These are phyloP conservation scores for Kurtzmaniella fragi DNA, from an alignment of 805 yeast species.

Conservation along the genomic window DNA sequence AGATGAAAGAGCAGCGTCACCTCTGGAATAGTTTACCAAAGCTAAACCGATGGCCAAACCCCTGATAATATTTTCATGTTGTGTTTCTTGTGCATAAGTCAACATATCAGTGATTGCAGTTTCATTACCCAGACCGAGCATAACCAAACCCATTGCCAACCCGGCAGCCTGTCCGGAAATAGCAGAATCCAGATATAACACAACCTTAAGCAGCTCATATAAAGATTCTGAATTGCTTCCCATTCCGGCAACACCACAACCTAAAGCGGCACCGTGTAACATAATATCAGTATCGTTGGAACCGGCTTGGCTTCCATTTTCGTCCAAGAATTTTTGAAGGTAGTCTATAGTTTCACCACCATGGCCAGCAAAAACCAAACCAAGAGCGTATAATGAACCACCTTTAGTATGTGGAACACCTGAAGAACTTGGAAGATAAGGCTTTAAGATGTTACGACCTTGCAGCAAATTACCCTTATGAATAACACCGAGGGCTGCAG, in stretches of 20 bases:
- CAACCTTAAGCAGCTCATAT: slow-evolving; percentile 78
- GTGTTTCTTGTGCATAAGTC: slow-evolving; percentile 88
- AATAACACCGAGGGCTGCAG: slow-evolving; percentile 96
- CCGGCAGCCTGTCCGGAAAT: slow-evolving; percentile 96
- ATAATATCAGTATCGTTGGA: slow-evolving; percentile 72
- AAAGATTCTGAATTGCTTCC: slow-evolving; percentile 70
- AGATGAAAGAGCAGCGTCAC: slow-evolving; percentile 67
- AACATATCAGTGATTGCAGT: slow-evolving; percentile 73
- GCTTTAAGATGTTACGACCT: slow-evolving; percentile 81
- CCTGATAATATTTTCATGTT: slow-evolving; percentile 91
- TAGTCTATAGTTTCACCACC: slow-evolving; percentile 83
- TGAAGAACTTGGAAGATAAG: slow-evolving; percentile 80
- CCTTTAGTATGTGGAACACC: slow-evolving; percentile 90
- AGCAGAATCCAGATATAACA: slow-evolving; percentile 86
- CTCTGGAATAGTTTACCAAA: slow-evolving; percentile 78
- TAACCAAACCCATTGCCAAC: slow-evolving; percentile 89
- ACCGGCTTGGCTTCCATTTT: slow-evolving; percentile 60
- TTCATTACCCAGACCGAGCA: slow-evolving; percentile 85
- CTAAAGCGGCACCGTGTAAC: slow-evolving; percentile 93
- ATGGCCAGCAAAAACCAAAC: slow-evolving; percentile 93
- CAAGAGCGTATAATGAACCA: slow-evolving; percentile 90
- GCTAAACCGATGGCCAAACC: slow-evolving; percentile 92
- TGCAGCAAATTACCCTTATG: slow-evolving; percentile 92
- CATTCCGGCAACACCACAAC: slow-evolving; percentile 96
- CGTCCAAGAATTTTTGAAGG: slow-evolving; percentile 66